These are phyloP conservation scores for Paramecium bursaria DNA, from an alignment of 73 alveolate species.

Conservation along the genomic window DNA sequence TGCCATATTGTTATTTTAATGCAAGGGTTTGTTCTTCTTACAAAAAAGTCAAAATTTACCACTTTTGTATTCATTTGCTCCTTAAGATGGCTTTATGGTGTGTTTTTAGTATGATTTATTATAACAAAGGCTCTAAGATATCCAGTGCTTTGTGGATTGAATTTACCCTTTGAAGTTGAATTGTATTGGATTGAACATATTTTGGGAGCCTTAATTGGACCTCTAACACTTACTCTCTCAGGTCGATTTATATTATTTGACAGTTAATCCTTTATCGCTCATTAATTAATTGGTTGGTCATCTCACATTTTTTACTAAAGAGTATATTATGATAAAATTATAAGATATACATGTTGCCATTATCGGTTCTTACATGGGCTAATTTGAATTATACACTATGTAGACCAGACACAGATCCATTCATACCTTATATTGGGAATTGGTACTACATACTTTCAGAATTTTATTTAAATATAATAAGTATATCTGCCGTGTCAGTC, in stretches of 20 bases:
- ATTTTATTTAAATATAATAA: slow-evolving; percentile 43
- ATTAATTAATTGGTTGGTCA: slow-evolving; percentile 56
- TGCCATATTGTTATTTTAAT: slow-evolving; percentile 65
- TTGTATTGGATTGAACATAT: slow-evolving; percentile 70
- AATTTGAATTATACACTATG: slow-evolving; percentile 67
- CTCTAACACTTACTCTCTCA: slow-evolving; percentile 23
- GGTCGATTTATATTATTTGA: slow-evolving; percentile 64
- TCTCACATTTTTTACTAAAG: slow-evolving; percentile 61
- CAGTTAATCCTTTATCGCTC: slow-evolving; percentile 30
- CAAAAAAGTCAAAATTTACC: slow-evolving; percentile 55
- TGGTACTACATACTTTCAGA: slow-evolving; percentile 64
- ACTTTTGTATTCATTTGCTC: slow-evolving; percentile 48
- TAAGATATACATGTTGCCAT: slow-evolving; percentile 67
- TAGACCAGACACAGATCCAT: slow-evolving; percentile 67
- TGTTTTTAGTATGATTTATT: slow-evolving; percentile 33
- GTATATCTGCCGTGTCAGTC: slow-evolving; percentile 9
- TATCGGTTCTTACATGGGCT: slow-evolving; percentile 66
- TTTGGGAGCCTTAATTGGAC: slow-evolving; percentile 66
- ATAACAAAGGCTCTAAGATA: slow-evolving; percentile 46
- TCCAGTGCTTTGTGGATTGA: slow-evolving; percentile 63
- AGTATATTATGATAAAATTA: background rate
- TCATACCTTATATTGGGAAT: slow-evolving; percentile 62
- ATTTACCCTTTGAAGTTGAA: slow-evolving; percentile 67
- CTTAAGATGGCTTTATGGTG: slow-evolving; percentile 70
- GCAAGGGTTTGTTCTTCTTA: slow-evolving; percentile 54